Evolutionary conservation across 495 filamentous ascomycete species (phyloP).

Genomic region (Penicillium arizonense): DNA sequence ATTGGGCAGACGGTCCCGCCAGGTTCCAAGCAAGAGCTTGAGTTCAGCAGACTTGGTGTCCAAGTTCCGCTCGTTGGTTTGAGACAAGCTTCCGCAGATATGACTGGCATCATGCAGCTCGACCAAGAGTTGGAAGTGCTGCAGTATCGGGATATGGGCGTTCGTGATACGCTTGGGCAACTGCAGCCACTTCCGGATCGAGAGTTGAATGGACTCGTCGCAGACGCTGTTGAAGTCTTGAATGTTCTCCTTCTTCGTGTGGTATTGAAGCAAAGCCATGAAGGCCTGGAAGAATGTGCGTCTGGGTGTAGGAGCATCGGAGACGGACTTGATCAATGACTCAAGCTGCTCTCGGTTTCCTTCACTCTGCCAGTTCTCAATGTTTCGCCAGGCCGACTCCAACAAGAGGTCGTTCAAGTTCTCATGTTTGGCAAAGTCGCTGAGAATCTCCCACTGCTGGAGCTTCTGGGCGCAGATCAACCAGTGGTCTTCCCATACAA

Average conservation of each 20-base stretch:
- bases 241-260: constrained; percentile 77
- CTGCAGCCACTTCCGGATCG: constrained; percentile 97
- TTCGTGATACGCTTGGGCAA: constrained; percentile 89
- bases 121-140: constrained; percentile 98
- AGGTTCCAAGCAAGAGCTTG: constrained; percentile 89
- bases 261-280: constrained; percentile 90
- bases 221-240: constrained; percentile 84
- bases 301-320: constrained; percentile 92
- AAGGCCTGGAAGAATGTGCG: constrained; percentile 97
- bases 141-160: constrained; percentile 89
- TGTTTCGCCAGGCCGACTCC: constrained; percentile 90
- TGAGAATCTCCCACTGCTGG: constrained; percentile 97
- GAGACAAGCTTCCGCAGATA: constrained; percentile 83
- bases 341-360: constrained; percentile 87
- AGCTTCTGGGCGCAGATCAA: constrained; percentile 95
- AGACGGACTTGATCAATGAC: constrained; percentile 87
- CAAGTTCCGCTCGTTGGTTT: constrained; percentile 80
- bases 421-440: constrained; percentile 98
- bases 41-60: constrained; percentile 94
- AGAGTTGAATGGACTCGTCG: constrained; percentile 94
- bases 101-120: constrained; percentile 97
- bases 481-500: constrained; percentile 99
- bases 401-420: constrained; percentile 97
- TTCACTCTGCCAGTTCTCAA: constrained; percentile 85
- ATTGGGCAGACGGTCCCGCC: constrained; percentile 94